A percentile compares a stretch with the other conserved stretches of the same genome.
Conservation (phyloP, 495 filamentous ascomycete species). For the Cladorrhinum samala region DNA sequence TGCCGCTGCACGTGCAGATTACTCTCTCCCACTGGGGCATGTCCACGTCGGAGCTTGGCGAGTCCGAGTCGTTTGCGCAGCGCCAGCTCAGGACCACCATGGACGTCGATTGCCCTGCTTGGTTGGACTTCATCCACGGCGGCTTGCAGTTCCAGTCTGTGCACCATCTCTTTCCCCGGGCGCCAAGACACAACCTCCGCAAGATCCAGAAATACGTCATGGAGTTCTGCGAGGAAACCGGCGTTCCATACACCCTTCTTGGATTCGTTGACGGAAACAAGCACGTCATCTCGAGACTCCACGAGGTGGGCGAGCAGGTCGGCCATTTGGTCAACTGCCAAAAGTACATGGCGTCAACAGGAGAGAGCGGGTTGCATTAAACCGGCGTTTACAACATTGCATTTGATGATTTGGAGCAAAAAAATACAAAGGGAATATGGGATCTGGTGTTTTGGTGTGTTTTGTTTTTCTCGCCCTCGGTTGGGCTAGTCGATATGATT, state of each 20-base stretch:
- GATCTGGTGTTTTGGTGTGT: neutral
- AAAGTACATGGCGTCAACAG: slow-evolving; percentile 38
- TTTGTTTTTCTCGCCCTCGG: neutral
- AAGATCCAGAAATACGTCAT: slow-evolving; percentile 34
- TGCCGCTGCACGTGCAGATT: slow-evolving; percentile 47
- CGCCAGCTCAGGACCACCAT: slow-evolving; percentile 45
- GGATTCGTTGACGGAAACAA: slow-evolving; percentile 41
- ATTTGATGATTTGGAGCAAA: neutral
- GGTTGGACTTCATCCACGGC: slow-evolving; percentile 45
- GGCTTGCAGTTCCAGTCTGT: slow-evolving; percentile 47
- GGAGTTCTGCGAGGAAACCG: slow-evolving; percentile 38
- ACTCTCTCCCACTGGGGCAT: slow-evolving; percentile 49
- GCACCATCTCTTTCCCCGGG: slow-evolving; percentile 43
- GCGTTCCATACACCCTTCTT: slow-evolving; percentile 37
- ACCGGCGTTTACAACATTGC: neutral
- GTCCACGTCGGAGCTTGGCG: slow-evolving; percentile 43
- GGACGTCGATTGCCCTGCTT: slow-evolving; percentile 44
- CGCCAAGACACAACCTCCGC: slow-evolving; percentile 43
- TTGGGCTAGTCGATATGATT: no score
- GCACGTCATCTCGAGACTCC: slow-evolving; percentile 32
- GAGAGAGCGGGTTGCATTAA: slow-evolving; percentile 32
- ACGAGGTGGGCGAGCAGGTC: slow-evolving; percentile 38
- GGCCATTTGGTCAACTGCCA: slow-evolving; percentile 37
- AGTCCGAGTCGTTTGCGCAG: slow-evolving; percentile 43
- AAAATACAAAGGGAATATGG: neutral